Evolutionary conservation across 108 stramenopile genomes (phyloP).

Genomic region (Discostella stelligeroides): DNA sequence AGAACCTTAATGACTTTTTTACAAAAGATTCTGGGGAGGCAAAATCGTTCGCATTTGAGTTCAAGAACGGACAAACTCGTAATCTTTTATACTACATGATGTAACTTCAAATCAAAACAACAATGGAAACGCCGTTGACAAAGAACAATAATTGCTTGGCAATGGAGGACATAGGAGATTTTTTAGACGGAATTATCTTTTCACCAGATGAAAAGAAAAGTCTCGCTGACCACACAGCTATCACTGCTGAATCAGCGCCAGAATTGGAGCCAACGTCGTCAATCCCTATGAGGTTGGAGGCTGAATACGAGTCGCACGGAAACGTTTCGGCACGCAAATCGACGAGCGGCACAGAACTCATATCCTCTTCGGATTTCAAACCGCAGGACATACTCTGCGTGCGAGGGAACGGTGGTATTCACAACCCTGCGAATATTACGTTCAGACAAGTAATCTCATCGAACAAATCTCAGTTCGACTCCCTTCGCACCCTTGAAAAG

Average conservation of each 20-base stretch:
- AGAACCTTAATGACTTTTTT: no score
- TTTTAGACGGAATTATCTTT: conserved; percentile 13
- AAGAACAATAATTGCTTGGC: no score
- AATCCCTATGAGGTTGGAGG: no score
- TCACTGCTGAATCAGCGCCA: neutral
- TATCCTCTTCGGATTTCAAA: neutral
- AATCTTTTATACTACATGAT: no score
- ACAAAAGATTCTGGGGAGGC: no score
- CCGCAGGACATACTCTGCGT: neutral
- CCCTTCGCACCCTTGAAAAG: neutral
- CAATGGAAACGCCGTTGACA: no score
- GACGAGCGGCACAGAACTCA: no score
- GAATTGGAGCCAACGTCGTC: neutral
- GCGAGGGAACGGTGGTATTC: neutral
- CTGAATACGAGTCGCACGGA: neutral
- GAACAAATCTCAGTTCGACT: conserved; percentile 4
- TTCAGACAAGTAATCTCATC: conserved; percentile 1
- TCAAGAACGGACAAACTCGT: no score
- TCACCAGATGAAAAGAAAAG: conserved; percentile 5
- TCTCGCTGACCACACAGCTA: neutral
- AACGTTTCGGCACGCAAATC: neutral
- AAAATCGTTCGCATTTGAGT: no score
- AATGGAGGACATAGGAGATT: no score
- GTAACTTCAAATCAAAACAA: no score
- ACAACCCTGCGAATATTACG: neutral